These are phyloP conservation scores for Amylostereum areolatum DNA, from an alignment of 1,284 basidiomycete genomes.

Conservation along the genomic window DNA sequence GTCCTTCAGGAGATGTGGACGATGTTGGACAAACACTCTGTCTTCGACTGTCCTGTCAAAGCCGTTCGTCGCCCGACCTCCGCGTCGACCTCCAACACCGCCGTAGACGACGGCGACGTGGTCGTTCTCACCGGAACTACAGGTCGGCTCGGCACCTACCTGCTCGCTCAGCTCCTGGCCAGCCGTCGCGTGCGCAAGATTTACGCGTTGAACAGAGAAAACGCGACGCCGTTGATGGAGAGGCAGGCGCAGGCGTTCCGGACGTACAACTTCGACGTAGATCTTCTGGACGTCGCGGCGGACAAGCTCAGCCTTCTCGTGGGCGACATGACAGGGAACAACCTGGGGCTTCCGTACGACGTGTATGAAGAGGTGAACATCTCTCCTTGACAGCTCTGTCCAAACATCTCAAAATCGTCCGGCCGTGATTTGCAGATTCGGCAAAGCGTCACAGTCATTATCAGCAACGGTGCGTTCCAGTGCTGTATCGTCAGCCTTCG, in stretches of 20 bases:
- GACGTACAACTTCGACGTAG: constrained; percentile 4
- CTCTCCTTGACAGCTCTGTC: too few relatives aligned
- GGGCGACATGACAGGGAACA: constrained; percentile 4
- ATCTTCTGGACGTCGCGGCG: constrained; percentile 1
- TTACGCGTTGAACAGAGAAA: constrained; percentile 15
- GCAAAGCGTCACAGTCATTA: background rate
- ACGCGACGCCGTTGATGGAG: background rate
- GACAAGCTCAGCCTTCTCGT: constrained; percentile 4
- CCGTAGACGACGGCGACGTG: too few relatives aligned
- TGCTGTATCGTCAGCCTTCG: too few relatives aligned
- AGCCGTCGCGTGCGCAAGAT: constrained; percentile 30
- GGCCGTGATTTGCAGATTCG: constrained; percentile 5
- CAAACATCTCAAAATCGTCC: too few relatives aligned
- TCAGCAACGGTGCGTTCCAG: background rate
- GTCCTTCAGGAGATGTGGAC: too few relatives aligned
- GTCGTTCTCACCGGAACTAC: constrained; percentile 16
- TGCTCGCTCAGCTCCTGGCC: constrained; percentile 28
- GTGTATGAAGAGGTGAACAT: constrained; percentile 13
- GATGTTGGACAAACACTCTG: too few relatives aligned
- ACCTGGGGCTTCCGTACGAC: constrained; percentile 8
- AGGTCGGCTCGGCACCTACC: constrained; percentile 13
- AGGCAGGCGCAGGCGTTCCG: constrained; percentile 6
- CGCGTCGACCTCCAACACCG: too few relatives aligned
- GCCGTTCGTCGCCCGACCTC: too few relatives aligned
- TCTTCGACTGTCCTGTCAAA: too few relatives aligned